phyloP scores from a whole-genome alignment of 768 basidiomycete species.

The Clavaria fumosa region DNA sequence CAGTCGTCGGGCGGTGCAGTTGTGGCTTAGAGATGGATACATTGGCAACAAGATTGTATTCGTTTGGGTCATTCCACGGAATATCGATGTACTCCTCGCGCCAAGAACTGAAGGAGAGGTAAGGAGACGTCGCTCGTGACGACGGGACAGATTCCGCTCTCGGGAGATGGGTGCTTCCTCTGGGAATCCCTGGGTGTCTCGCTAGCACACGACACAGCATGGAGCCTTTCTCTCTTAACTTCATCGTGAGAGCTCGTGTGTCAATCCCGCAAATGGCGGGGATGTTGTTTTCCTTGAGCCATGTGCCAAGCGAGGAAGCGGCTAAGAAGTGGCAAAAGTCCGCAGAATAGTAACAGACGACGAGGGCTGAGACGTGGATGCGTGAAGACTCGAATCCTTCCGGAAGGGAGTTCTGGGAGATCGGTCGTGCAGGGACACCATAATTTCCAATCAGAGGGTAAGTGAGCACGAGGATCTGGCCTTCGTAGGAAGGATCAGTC shows the following conservation, averaged over 20 bases:
- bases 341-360: slow-evolving; percentile 88
- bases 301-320: slow-evolving; percentile 67
- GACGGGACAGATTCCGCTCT: slow-evolving; percentile 15
- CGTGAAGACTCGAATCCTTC: slow-evolving; percentile 85
- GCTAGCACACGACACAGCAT: slow-evolving; percentile 80
- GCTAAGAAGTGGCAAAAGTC: slow-evolving; percentile 94
- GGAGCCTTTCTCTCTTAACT: slow-evolving; percentile 85
- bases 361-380: slow-evolving; percentile 84
- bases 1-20: slow-evolving; percentile 44
- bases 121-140: slow-evolving; percentile 33
- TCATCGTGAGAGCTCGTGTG: slow-evolving; percentile 93
- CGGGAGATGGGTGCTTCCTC: slow-evolving; percentile 23
- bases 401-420: slow-evolving; percentile 35
- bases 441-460: slow-evolving; percentile 97
- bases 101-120: slow-evolving; percentile 49
- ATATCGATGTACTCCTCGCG: slow-evolving; percentile 70
- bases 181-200: slow-evolving; percentile 34
- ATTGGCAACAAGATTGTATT: slow-evolving; percentile 75
- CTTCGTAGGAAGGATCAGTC: slow-evolving; percentile 96
- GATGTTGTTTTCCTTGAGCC: slow-evolving; percentile 90
- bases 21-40: slow-evolving; percentile 65
- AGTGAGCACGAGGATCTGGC: slow-evolving; percentile 93
- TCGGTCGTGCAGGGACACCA: slow-evolving; percentile 70
- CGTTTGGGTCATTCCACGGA: slow-evolving; percentile 80
- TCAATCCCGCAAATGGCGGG: slow-evolving; percentile 95